phyloP scores from a whole-genome alignment of 2,329 filamentous ascomycete species.

The Neocucurbitaria cava region DNA sequence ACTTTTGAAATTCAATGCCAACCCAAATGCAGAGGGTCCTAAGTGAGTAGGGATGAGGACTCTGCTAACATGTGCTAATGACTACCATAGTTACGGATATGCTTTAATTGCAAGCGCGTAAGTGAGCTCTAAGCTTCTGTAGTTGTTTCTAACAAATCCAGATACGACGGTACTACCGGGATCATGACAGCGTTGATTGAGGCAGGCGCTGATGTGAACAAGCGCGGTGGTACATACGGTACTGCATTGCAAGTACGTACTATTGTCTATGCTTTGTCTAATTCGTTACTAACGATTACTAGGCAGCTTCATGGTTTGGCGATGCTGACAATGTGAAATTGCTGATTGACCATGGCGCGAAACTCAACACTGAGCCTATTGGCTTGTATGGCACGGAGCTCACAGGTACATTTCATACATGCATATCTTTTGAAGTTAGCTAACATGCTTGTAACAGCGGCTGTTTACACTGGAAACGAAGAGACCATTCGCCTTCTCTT shows the following conservation, averaged over 20 bases:
- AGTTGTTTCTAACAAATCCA: background rate
- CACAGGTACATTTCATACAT: slow-evolving; percentile 4
- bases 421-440: background rate
- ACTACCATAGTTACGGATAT: slow-evolving; percentile 18
- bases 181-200: slow-evolving; percentile 27
- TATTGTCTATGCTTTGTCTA: background rate
- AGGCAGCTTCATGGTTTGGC: slow-evolving; percentile 20
- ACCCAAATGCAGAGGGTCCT: slow-evolving; percentile 27
- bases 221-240: slow-evolving; percentile 28
- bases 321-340: slow-evolving; percentile 27
- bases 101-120: slow-evolving; percentile 26
- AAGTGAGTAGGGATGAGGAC: slow-evolving; percentile 10
- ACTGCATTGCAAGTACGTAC: slow-evolving; percentile 23
- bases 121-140: too few relatives aligned
- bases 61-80: slow-evolving; percentile 4
- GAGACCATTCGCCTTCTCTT: slow-evolving; percentile 26
- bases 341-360: slow-evolving; percentile 28
- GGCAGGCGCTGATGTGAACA: slow-evolving; percentile 29
- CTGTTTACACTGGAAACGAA: slow-evolving; percentile 20
- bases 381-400: slow-evolving; percentile 28
- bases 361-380: slow-evolving; percentile 25
- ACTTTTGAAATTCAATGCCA: slow-evolving; percentile 25
- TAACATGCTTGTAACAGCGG: slow-evolving; percentile 10
- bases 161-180: slow-evolving; percentile 26
- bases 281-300: background rate